Base-by-base conservation (phyloP, 2,329 filamentous ascomycete species). In the Colletotrichum noveboracense region DNA sequence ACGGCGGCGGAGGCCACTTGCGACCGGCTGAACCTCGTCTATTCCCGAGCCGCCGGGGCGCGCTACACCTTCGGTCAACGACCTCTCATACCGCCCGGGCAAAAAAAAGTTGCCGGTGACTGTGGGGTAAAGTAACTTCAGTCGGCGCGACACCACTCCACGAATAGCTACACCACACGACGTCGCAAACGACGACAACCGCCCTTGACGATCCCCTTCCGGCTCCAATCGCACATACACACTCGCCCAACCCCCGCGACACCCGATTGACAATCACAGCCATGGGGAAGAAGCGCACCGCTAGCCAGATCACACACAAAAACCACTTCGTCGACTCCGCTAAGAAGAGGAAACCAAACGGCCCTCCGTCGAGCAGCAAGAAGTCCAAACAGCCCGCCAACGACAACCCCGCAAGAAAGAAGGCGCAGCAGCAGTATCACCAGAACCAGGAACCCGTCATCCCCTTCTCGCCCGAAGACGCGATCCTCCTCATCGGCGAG, bases 401-500 rank as follows among this genome's bases (percentile, higher is more conserved):
- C 56, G 58, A 66, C 52, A 55, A 58, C 14, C 36, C 67, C n/a
- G 75, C 76, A 66, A 73, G 76, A 72, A 69, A 73, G 36, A 79
- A 80, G 77, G 64, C 28, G 28, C 74, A 76, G 18, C 43, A 74
- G 65, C 71, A 79, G 38, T 79, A 82, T 58, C 77, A 78, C 8
- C 80, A 82, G 68, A 82, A 84, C 69, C 79, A 81, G 78, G 84
- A 84, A 78, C 91, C 88, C 28, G 90, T 87, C 6, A 92, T 96
- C 26, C 94, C 94, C 18, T 96, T 96, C 84, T 83, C 88, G 28
- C 86, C 90, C 52, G 85, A 90, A 79, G 91, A 96, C 78, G 86
- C 89, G 79, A 95, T 96, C 77, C 91, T 97, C 8, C 90, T 96
- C 4, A 86, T 96, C 67, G 95, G 95, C 80, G 95, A 97, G 82